Conservation (phyloP, 1,139 yeast genomes). For the Protomyces lactucae-debilis region DNA sequence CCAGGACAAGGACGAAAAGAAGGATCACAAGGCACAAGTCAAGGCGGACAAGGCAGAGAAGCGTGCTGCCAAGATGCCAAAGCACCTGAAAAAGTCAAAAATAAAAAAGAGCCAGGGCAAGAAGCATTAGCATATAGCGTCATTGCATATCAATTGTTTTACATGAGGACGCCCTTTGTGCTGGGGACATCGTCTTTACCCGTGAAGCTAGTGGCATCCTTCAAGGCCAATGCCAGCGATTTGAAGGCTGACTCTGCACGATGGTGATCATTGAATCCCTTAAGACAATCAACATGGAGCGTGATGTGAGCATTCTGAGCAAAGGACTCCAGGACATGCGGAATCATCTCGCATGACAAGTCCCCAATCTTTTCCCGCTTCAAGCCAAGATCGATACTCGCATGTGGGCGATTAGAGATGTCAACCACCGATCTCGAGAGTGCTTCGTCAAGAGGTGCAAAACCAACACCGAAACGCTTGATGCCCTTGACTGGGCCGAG, state of each 20-base stretch:
- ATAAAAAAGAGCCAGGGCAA: slow-evolving; percentile 27
- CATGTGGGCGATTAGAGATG: slow-evolving; percentile 84
- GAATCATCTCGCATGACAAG: slow-evolving; percentile 90
- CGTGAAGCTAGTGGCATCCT: slow-evolving; percentile 74
- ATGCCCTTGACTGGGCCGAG: slow-evolving; percentile 86
- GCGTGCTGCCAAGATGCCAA: slow-evolving; percentile 85
- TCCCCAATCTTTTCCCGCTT: slow-evolving; percentile 92
- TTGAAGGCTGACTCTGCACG: slow-evolving; percentile 94
- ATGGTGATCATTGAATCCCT: slow-evolving; percentile 95
- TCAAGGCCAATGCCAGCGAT: slow-evolving; percentile 86
- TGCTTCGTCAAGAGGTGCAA: slow-evolving; percentile 88
- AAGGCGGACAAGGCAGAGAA: slow-evolving; percentile 82
- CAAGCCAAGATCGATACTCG: slow-evolving; percentile 81
- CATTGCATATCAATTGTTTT: not conserved
- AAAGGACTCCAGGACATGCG: slow-evolving; percentile 89
- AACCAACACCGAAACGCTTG: slow-evolving; percentile 87
- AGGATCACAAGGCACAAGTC: slow-evolving; percentile 75
- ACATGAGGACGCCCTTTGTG: slow-evolving; percentile 78
- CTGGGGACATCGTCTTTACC: slow-evolving; percentile 92
- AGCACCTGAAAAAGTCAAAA: slow-evolving; percentile 66
- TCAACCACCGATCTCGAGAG: slow-evolving; percentile 91
- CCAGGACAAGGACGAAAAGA: slow-evolving; percentile 72
- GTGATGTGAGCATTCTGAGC: slow-evolving; percentile 89
- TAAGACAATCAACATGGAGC: slow-evolving; percentile 83
- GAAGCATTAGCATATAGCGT: slow-evolving; percentile 2